These are phyloP conservation scores for Hsuehochloa calcarea DNA, from an alignment of 176 grass and related monocot species.

Conservation along the genomic window DNA sequence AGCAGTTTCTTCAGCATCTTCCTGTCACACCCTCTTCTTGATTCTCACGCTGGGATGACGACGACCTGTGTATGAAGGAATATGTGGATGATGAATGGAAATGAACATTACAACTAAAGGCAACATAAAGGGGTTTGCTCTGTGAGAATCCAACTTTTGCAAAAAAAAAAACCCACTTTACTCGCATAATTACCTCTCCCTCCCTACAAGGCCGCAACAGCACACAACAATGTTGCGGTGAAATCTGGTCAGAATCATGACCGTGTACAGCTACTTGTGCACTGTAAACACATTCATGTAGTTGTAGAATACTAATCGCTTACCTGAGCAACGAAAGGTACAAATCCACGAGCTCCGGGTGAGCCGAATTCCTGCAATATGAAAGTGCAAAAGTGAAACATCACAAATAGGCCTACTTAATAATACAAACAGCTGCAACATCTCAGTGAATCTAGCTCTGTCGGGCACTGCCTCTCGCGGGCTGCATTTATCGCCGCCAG, in stretches of 20 bases:
- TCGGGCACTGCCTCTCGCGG: too few species aligned
- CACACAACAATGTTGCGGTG: not conserved
- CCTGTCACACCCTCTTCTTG: not conserved
- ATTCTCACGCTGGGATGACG: not conserved
- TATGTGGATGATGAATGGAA: not conserved
- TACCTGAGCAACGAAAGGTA: not conserved
- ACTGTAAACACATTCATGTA: not conserved
- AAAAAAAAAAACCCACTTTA: not conserved
- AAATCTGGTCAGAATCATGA: not conserved
- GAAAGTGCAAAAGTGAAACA: not conserved
- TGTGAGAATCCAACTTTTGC: not conserved
- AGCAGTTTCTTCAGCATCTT: slow-evolving; percentile 58
- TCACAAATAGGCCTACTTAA: too few species aligned
- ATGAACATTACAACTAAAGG: not conserved
- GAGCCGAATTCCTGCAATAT: not conserved
- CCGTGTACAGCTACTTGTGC: not conserved
- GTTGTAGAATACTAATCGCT: not conserved
- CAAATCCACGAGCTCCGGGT: not conserved
- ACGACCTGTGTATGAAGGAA: slow-evolving; percentile 12
- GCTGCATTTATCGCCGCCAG: too few species aligned
- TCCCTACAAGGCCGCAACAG: not conserved
- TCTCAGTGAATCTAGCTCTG: too few species aligned
- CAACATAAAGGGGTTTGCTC: not conserved
- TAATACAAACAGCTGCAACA: too few species aligned
- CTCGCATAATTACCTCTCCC: too few species aligned